Base-by-base conservation (phyloP, 176 grass and related monocot species). In the Calamus simplicifolius region DNA sequence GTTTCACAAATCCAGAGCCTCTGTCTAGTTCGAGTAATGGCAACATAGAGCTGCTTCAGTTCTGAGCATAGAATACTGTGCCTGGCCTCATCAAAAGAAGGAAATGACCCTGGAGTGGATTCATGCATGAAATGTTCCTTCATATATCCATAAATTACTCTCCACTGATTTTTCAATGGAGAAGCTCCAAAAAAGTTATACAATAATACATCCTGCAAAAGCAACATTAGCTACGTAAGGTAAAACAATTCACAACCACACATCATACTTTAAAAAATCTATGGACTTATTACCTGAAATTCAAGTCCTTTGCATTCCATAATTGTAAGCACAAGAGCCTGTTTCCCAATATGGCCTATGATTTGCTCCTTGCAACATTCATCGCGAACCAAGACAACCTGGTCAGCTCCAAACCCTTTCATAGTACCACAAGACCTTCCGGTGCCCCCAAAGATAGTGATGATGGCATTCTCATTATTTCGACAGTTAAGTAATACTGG, bases 41-140 rank as follows among this genome's bases (percentile, higher is more conserved):
- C 90, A 15, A 95, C 90, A 89, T 95, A 95, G 0, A 95, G 74
- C 67, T 95, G 90, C 80, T 95, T 95, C 66, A 95, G 71, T 68
- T 95, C 90, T 70, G 85, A 95, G 66, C 85, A 95, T 51, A 95
- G 74, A 43, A 89, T 79, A 84, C 79, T 58, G 64, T 89, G 80
- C 55, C 55, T 73, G 50, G 78, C 76, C 62, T 63, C 69, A 25
- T 89, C 73, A 0, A 95, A 95, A 52, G 7, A 70, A 0, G 82
- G 80, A 81, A 76, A 82, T 4, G 82, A 62, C 4, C 61, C 63
- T 17, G 64, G 63, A 30, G 70, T 84, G 16, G 61, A 38, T 62
- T 57, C 67, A 29, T 70, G 51, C 19, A 86, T 59, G 54, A 71
- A 25, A 68, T 73, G 73, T 1, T 49, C 74, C 49, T 89, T 66